phyloP scores from a whole-genome alignment of 2,329 filamentous ascomycete genomes.

The Cladosporium oxysporum region DNA sequence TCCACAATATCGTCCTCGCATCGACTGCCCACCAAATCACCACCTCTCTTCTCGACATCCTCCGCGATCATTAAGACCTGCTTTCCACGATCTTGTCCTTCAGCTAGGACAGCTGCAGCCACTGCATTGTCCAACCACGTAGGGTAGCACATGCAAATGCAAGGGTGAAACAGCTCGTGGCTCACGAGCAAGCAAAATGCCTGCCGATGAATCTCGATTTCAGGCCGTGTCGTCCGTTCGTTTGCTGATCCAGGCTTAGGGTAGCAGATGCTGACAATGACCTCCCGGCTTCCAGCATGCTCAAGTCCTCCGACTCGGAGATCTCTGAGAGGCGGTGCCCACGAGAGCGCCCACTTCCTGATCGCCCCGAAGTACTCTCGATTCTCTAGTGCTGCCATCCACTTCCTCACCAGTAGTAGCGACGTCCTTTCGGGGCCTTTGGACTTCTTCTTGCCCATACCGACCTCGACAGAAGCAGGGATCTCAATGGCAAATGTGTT shows the following conservation, averaged over 20 bases:
- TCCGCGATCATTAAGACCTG: conserved; percentile 20
- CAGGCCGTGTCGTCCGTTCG: not conserved
- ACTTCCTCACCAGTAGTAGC: too few species aligned
- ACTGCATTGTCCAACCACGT: not conserved
- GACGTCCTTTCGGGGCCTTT: too few species aligned
- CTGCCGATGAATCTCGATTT: conserved; percentile 4
- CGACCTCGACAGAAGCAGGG: too few species aligned
- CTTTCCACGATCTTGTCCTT: not conserved
- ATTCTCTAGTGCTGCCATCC: too few species aligned
- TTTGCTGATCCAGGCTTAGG: not conserved
- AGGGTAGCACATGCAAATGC: not conserved
- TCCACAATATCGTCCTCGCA: conserved; percentile 7
- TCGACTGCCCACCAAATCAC: conserved; percentile 7
- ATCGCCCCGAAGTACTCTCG: too few species aligned
- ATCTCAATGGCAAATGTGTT: too few species aligned
- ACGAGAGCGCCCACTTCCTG: too few species aligned
- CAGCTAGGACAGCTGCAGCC: not conserved
- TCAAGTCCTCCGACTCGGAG: too few species aligned
- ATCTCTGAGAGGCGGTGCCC: too few species aligned
- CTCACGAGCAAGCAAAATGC: not conserved
- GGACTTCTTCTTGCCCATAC: too few species aligned
- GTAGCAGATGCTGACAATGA: not conserved
- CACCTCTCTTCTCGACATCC: conserved; percentile 8
- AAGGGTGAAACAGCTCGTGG: not conserved
- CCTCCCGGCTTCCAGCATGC: not conserved